Evolutionary conservation across 2,329 filamentous ascomycete species (phyloP), one percentile per base, ranked within the genome.

Genomic region (Penicillium brasilianum): DNA sequence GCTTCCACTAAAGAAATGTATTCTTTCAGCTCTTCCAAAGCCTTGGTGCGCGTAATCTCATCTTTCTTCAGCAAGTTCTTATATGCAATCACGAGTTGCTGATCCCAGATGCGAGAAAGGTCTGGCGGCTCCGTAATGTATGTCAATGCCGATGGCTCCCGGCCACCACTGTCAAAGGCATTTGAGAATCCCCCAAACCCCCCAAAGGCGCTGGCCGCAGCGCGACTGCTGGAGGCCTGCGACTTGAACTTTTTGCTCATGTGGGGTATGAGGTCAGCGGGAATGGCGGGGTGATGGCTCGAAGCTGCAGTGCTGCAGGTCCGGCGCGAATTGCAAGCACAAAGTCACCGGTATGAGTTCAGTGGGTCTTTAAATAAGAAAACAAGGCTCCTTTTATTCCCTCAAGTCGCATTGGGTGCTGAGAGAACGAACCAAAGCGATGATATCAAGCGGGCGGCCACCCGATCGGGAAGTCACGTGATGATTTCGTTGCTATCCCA

Each of bases 41-140:
- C 94, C 76, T 94, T 97, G 8, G 90, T 85, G 75, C 97, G 96
- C 39, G 95, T 99, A 11, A 88, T 96, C 71, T 89, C 90, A 79
- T 97, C 94, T 78, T 95, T 96, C 80, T 98, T 99, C 54, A 89
- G 84, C 3, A 97, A 79, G 69, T 96, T 97, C 78, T 97, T 96
- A 80, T 97, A 92, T n/a, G 89, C 87, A 14, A 98, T 93, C 39
- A 94, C 87, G 39, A 94, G 83, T 71, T 95, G 90, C 8, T 93
- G 85, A 69, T 97, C 89, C 48, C 88, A 90, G 61, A 99, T 87
- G 46, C 81, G 81, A 36, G 88, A 87, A 67, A 97, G 87, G 71
- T 97, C 90, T 51, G 91, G 91, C 10, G 92, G 91, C 71, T 96
- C 93, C 56, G 90, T 84, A 55, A 98, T 86, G 79, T 97, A 97